These are phyloP conservation scores for Podospora tetraspora DNA, from an alignment of 495 filamentous ascomycete species.

Conservation along the genomic window DNA sequence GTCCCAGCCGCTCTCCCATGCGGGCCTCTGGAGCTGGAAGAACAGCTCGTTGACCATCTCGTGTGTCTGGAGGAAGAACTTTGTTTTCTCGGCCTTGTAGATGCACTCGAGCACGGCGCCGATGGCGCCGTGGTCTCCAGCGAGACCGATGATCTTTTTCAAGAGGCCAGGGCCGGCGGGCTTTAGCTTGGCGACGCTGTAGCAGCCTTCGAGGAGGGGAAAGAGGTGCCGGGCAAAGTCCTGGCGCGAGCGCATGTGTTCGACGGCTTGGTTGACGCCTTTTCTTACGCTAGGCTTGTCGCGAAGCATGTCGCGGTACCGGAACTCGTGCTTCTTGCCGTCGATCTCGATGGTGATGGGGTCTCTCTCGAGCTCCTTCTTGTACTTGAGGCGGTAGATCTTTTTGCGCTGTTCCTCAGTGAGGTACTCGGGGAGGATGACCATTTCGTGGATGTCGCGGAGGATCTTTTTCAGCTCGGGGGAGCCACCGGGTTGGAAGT, in stretches of 20 bases:
- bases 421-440: constrained; percentile 62
- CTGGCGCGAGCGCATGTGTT: constrained; percentile 37
- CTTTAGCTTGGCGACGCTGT: constrained; percentile 33
- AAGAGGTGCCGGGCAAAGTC: constrained; percentile 56
- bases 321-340: constrained; percentile 52
- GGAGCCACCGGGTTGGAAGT: constrained; percentile 31
- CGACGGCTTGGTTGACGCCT: constrained; percentile 37
- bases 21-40: constrained; percentile 45
- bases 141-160: constrained; percentile 40
- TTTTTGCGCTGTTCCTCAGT: constrained; percentile 48
- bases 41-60: constrained; percentile 46
- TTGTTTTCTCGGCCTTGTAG: constrained; percentile 42
- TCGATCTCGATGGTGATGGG: constrained; percentile 58
- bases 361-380: constrained; percentile 49
- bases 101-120: constrained; percentile 51
- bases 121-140: constrained; percentile 36
- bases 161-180: constrained; percentile 25
- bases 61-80: constrained; percentile 42
- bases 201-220: constrained; percentile 54
- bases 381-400: constrained; percentile 48
- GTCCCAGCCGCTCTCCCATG: constrained; percentile 40
- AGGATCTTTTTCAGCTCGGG: constrained; percentile 40
- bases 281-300: constrained; percentile 33
- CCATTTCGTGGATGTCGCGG: constrained; percentile 51
- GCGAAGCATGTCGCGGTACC: constrained; percentile 36